Evolutionary conservation across 1,139 yeast genomes (phyloP).

Genomic region (Groenewaldozyma sp.): DNA sequence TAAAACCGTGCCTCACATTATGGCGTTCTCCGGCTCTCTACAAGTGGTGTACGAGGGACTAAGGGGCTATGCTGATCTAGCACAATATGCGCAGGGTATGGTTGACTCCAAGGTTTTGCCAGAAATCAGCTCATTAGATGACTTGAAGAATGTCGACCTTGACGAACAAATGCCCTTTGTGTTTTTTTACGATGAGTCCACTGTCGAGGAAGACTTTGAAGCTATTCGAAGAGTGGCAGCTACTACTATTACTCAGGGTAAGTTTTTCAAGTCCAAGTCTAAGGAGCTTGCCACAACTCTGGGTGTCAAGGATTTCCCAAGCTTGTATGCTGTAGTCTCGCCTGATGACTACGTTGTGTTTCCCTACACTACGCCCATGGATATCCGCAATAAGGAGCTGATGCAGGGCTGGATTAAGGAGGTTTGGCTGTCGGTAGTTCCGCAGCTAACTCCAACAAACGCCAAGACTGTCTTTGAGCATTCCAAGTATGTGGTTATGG

Average conservation of each 20-base stretch:
- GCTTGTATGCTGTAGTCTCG: slow-evolving; percentile 27
- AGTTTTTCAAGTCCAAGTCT: slow-evolving; percentile 27
- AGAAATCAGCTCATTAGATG: slow-evolving; percentile 21
- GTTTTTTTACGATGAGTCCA: slow-evolving; percentile 32
- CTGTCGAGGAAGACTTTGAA: slow-evolving; percentile 33
- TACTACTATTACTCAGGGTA: slow-evolving; percentile 28
- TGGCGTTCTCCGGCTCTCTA: slow-evolving; percentile 26
- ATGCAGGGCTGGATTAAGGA: slow-evolving; percentile 28
- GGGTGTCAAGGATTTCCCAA: slow-evolving; percentile 26
- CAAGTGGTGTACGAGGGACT: slow-evolving; percentile 28
- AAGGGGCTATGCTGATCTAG: slow-evolving; percentile 27
- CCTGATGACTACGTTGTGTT: slow-evolving; percentile 22
- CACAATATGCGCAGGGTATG: slow-evolving; percentile 27
- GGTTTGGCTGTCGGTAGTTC: slow-evolving; percentile 30
- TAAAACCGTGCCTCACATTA: slow-evolving; percentile 26
- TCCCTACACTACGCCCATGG: slow-evolving; percentile 27
- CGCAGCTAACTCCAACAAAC: slow-evolving; percentile 30
- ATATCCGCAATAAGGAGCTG: slow-evolving; percentile 25
- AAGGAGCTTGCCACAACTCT: slow-evolving; percentile 23
- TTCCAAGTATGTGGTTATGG: slow-evolving; percentile 27
- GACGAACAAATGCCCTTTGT: slow-evolving; percentile 24
- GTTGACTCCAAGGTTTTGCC: slow-evolving; percentile 16
- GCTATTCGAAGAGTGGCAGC: slow-evolving; percentile 30
- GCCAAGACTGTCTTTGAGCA: slow-evolving; percentile 26
- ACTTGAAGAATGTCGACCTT: slow-evolving; percentile 14